Percentiles rank a stretch among this genome's conserved stretches.
phyloP scores from a whole-genome alignment of 2,329 filamentous ascomycete species.

The Blastomyces gilchristii region DNA sequence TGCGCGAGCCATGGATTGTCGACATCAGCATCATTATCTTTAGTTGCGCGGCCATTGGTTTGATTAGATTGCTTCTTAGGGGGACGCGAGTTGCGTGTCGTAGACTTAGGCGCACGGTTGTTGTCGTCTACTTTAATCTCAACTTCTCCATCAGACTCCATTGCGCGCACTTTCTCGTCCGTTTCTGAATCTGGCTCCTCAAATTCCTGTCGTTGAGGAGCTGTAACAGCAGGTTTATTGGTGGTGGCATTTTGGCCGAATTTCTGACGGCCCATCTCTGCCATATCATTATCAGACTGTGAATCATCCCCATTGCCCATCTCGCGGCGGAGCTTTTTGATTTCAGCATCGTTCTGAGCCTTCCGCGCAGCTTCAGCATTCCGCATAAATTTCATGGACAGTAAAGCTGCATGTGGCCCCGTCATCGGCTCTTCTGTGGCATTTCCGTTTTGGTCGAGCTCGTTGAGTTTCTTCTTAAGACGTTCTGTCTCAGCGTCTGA shows the following conservation, averaged over 20 bases:
- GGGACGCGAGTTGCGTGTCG: conserved; percentile 1
- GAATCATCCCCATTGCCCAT: conserved; percentile 48
- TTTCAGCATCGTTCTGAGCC: conserved; percentile 68
- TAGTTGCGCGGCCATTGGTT: conserved; percentile 15
- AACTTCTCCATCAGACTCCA: conserved; percentile 23
- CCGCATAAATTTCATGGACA: conserved; percentile 89
- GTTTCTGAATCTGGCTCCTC: conserved; percentile 49
- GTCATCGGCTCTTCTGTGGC: conserved; percentile 28
- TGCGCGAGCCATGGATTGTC: conserved; percentile 29
- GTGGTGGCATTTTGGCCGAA: conserved; percentile 28
- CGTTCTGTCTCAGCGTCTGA: conserved; percentile 30
- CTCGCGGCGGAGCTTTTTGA: conserved; percentile 59
- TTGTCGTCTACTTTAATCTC: conserved; percentile 27
- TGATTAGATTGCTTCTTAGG: conserved; percentile 15
- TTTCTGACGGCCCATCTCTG: conserved; percentile 53
- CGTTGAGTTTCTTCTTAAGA: conserved; percentile 34
- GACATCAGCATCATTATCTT: conserved; percentile 16
- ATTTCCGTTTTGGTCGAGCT: conserved; percentile 40
- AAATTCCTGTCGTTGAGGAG: conserved; percentile 44
- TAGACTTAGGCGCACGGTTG: conserved; percentile 18
- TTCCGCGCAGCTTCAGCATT: conserved; percentile 71
- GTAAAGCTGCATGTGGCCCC: conserved; percentile 54
- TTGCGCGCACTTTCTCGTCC: conserved; percentile 22
- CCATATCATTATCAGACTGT: conserved; percentile 41
- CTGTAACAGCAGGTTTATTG: conserved; percentile 21